Percentiles rank a stretch among this genome's conserved stretches.
Conservation (phyloP, 805 yeast species). For the Blastobotrys chiropterorum region DNA sequence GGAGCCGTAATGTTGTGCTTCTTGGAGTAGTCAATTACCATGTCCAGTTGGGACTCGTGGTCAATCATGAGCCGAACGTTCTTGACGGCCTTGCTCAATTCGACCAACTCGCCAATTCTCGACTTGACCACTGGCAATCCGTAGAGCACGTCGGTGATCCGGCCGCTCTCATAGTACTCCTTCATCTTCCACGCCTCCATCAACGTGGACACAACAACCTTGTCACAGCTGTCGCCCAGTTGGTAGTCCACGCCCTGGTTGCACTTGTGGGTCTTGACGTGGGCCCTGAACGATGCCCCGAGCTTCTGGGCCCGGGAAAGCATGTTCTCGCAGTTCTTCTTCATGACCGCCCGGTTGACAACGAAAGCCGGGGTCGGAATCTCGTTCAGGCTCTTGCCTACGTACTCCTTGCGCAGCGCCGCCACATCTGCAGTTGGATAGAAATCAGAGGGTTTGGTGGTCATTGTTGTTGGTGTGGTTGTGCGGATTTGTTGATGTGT, state of each 20-base stretch:
- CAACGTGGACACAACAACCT: constrained; percentile 62
- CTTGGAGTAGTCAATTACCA: constrained; percentile 36
- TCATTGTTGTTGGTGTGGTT: constrained; percentile 3
- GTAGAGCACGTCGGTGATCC: constrained; percentile 45
- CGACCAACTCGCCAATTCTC: constrained; percentile 41
- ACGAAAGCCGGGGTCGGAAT: constrained; percentile 58
- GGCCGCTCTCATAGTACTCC: constrained; percentile 36
- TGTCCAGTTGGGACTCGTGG: constrained; percentile 47
- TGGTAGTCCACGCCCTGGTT: constrained; percentile 52
- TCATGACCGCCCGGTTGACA: constrained; percentile 38
- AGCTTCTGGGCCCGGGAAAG: constrained; percentile 38
- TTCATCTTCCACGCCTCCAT: constrained; percentile 54
- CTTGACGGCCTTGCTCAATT: constrained; percentile 37
- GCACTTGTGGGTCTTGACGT: constrained; percentile 72
- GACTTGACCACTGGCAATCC: constrained; percentile 55
- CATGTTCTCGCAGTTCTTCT: constrained; percentile 45
- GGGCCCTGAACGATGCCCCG: constrained; percentile 52
- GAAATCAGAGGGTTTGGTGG: constrained; percentile 10
- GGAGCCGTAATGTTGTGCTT: constrained; percentile 26
- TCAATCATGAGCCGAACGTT: constrained; percentile 54
- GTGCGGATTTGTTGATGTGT: too few species aligned
- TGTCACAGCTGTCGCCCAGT: constrained; percentile 41
- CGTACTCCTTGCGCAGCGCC: constrained; percentile 24
- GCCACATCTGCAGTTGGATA: constrained; percentile 17
- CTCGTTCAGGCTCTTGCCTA: constrained; percentile 40